Percentiles rank a stretch among this genome's conserved stretches.
Evolutionary conservation across 805 yeast genomes (phyloP).

Genomic region (Saccharomycopsis fermentans): DNA sequence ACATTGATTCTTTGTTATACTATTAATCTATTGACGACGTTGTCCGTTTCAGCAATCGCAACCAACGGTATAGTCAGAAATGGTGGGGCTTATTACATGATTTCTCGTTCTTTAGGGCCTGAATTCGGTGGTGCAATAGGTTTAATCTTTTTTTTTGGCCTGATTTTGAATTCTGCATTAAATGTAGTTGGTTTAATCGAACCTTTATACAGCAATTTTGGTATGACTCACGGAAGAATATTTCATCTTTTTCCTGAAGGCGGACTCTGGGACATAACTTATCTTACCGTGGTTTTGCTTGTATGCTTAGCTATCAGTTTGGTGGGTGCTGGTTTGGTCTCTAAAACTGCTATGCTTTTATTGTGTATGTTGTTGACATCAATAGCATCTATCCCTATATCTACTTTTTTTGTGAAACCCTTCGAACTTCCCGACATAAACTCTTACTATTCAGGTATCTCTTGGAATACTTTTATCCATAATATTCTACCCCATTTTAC

Average conservation of each 20-base stretch:
- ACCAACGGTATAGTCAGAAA: conserved; percentile 97
- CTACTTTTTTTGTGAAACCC: conserved; percentile 56
- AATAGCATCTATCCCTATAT: conserved; percentile 73
- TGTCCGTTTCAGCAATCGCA: conserved; percentile 90
- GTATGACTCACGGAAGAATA: conserved; percentile 44
- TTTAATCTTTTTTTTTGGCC: conserved; percentile 87
- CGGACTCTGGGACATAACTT: conserved; percentile 54
- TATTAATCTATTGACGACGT: conserved; percentile 74
- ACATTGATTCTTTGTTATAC: conserved; percentile 63
- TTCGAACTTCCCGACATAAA: conserved; percentile 41
- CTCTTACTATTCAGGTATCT: conserved; percentile 57
- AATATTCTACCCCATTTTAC: conserved; percentile 79
- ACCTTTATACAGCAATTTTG: conserved; percentile 77
- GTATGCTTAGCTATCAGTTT: conserved; percentile 67
- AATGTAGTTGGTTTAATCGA: conserved; percentile 95
- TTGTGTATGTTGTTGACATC: conserved; percentile 59
- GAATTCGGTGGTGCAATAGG: conserved; percentile 99
- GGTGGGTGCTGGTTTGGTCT: conserved; percentile 72
- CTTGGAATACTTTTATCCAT: conserved; percentile 51
- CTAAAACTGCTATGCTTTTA: conserved; percentile 69
- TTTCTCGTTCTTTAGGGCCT: conserved; percentile 88
- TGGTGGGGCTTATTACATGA: conserved; percentile 98
- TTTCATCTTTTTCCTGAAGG: conserved; percentile 55
- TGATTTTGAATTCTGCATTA: conserved; percentile 80
- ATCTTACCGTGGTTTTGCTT: conserved; percentile 61